These are phyloP conservation scores for Globisporangium nunn DNA, from an alignment of 352 stramenopile genomes.

Conservation along the genomic window DNA sequence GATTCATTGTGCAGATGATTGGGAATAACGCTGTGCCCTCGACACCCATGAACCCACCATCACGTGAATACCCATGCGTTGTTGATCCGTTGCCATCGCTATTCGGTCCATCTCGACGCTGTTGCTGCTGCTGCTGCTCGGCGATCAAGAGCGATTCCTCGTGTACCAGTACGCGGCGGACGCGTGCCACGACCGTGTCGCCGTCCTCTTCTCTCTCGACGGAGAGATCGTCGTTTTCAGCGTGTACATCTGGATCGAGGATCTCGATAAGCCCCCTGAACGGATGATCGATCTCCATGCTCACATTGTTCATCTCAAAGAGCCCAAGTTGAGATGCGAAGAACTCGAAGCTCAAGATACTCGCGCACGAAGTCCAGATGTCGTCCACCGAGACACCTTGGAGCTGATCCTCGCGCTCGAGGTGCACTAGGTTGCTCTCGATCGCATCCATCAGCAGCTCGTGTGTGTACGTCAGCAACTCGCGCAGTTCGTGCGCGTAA, in stretches of 20 bases:
- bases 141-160: conserved; percentile 22
- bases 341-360: conserved; percentile 75
- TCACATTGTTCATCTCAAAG: conserved; percentile 97
- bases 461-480: conserved; percentile 57
- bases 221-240: conserved; percentile 20
- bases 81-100: conserved; percentile 39
- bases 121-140: conserved; percentile 35
- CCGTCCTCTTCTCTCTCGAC: conserved; percentile 13
- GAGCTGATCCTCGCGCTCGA: conserved; percentile 58
- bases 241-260: conserved; percentile 35
- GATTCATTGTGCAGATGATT: conserved; percentile 95
- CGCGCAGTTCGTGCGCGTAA: conserved; percentile 41
- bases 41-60: conserved; percentile 43
- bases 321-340: conserved; percentile 89
- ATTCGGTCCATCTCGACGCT: conserved; percentile 17
- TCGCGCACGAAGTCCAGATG: conserved; percentile 53
- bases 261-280: conserved; percentile 67
- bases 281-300: conserved; percentile 86
- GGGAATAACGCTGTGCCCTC: conserved; percentile 93
- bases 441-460: conserved; percentile 54
- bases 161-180: conserved; percentile 38
- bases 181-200: conserved; percentile 21
- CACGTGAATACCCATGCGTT: background rate
- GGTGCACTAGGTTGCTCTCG: conserved; percentile 57
- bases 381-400: conserved; percentile 44